Base-by-base conservation (phyloP, 441 rosid species). In the Raphanus hybrid region DNA sequence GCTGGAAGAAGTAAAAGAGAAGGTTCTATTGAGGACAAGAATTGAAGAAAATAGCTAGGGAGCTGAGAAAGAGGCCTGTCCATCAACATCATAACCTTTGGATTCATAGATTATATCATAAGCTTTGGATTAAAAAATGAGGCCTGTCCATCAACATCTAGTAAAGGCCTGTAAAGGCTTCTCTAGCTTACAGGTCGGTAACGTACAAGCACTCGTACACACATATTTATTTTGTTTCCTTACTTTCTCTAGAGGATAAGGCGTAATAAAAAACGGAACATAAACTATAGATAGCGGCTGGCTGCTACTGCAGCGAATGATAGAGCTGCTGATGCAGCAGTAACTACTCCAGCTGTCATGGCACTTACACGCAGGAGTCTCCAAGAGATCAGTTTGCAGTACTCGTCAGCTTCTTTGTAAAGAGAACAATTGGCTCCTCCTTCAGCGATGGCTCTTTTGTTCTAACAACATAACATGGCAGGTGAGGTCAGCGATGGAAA, bases 1-100 rank as follows among this genome's bases (percentile, higher is more conserved):
- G 70, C 99, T 96, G 86, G 55, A 55, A 76, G 79, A 69, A 55
- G 35, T 50, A 14, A 50, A 58, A 32, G 1, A 63, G 20, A 63
- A 63, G 45, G 32, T 74, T 37, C 29, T 54, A 68, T 75, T 80
- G 69, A 69, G 11, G 54, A 71, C 67, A 74, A 12, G 20, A 29
- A 69, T 41, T 16, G 26, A 7, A 39, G 32, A 45, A 52, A n/a
- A 0, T 8, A 35, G n/a, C 6, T 27, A 64, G 4, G 12, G 12
- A 45, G 61, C 64, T 50, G 78, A 37, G 29, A 27, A 23, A 32
- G 62, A 63, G 12, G 26, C 26, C 26, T 23, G 26, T 23, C 26
- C 26, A 23, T 23, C 39, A 34, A 34, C 8, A 34, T 34, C 39
- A 34, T 5, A 34, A 34, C 7, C 39, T 34, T 34, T 34, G 8